These are phyloP conservation scores for Pachyrhizus erosus DNA, from an alignment of 306 rosid genomes.

Conservation along the genomic window DNA sequence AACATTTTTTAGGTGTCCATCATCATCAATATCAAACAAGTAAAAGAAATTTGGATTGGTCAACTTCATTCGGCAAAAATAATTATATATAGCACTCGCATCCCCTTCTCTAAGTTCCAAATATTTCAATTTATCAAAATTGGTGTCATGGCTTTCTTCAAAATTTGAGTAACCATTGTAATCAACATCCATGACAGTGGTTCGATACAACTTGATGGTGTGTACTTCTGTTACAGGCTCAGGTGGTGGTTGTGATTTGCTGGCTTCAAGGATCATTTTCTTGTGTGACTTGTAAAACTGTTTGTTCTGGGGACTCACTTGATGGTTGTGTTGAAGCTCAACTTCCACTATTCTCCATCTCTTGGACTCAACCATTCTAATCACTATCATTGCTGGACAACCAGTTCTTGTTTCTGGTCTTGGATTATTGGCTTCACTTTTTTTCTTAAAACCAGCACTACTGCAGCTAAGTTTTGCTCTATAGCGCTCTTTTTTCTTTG, in stretches of 20 bases:
- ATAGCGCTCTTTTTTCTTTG: constrained; percentile 76
- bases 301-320: constrained; percentile 70
- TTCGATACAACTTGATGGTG: constrained; percentile 73
- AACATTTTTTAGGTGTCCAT: constrained; percentile 69
- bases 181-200: constrained; percentile 56
- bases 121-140: constrained; percentile 59
- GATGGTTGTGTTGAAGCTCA: constrained; percentile 82
- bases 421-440: constrained; percentile 78
- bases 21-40: constrained; percentile 72
- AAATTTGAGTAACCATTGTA: constrained; percentile 47
- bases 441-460: constrained; percentile 86
- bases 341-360: constrained; percentile 84
- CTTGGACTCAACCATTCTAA: constrained; percentile 68
- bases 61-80: constrained; percentile 80
- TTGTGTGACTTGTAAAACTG: constrained; percentile 81
- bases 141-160: constrained; percentile 54
- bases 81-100: constrained; percentile 72
- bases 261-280: constrained; percentile 72
- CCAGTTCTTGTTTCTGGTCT: constrained; percentile 88
- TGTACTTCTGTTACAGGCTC: constrained; percentile 74
- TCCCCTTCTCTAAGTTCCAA: constrained; percentile 85
- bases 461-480: constrained; percentile 84
- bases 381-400: constrained; percentile 83
- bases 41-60: constrained; percentile 74
- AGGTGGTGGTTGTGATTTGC: constrained; percentile 59